Evolutionary conservation across 2,329 filamentous ascomycete genomes (phyloP).

Genomic region (Alternaria postmessia): DNA sequence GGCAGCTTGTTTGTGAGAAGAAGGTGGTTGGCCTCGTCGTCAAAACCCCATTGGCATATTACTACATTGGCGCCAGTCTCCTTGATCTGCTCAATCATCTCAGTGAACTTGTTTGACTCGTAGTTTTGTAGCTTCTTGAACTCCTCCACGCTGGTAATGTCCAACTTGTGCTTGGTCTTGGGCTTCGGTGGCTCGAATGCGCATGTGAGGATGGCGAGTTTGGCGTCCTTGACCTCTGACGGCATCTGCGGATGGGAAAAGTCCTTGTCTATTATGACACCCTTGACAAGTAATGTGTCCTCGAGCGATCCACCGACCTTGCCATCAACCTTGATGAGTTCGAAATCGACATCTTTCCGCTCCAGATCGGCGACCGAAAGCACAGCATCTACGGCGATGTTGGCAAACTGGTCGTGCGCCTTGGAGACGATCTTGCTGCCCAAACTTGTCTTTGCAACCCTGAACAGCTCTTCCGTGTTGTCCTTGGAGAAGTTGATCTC

Average conservation of each 20-base stretch:
- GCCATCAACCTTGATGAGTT: constrained; percentile 98
- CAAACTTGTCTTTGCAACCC: constrained; percentile 93
- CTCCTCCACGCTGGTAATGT: constrained; percentile 96
- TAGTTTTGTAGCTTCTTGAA: constrained; percentile 98
- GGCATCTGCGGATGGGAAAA: constrained; percentile 99
- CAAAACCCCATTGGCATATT: constrained; percentile 99
- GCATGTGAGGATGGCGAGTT: constrained; percentile 96
- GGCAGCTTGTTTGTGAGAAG: constrained; percentile 95
- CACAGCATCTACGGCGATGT: constrained; percentile 96
- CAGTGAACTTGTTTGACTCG: constrained; percentile 93
- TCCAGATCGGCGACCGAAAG: constrained; percentile 95
- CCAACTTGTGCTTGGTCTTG: constrained; percentile 99
- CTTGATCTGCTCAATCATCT: constrained; percentile 99
- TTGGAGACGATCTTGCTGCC: constrained; percentile 99
- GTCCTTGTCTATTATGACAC: constrained; percentile 99
- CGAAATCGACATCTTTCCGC: constrained; percentile 96
- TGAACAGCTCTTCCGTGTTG: constrained; percentile 84
- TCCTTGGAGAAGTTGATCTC: constrained; percentile 83
- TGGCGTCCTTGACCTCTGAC: constrained; percentile 90
- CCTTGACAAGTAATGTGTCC: constrained; percentile 93
- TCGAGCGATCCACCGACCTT: constrained; percentile 95
- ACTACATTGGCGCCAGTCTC: constrained; percentile 95
- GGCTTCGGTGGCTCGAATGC: constrained; percentile 99
- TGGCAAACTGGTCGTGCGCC: constrained; percentile 96
- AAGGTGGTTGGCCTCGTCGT: constrained; percentile 98